Evolutionary conservation across 2,329 filamentous ascomycete species (phyloP).

Genomic region (Orbilia oligospora): DNA sequence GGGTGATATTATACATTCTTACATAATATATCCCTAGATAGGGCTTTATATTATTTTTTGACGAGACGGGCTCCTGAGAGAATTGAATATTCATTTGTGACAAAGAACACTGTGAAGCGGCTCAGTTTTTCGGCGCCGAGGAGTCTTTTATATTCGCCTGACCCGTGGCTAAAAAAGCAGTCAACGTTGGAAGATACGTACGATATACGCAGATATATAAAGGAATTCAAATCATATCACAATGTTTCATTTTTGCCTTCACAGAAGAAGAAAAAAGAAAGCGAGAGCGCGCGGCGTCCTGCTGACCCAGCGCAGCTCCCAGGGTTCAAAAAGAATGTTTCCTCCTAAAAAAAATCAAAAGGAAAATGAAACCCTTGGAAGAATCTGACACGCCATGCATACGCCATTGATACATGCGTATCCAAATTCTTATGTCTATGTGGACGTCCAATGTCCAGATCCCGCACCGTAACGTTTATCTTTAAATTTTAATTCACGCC

Average conservation of each 20-base stretch:
- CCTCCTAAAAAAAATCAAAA: background rate
- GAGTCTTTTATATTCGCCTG: background rate
- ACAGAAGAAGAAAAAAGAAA: background rate
- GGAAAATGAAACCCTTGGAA: slow-evolving; percentile 1
- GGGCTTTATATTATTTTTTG: background rate
- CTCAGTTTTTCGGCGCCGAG: background rate
- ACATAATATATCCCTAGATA: slow-evolving; percentile 7
- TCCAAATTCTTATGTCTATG: background rate
- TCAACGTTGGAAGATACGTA: background rate
- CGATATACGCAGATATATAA: background rate
- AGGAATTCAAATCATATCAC: background rate
- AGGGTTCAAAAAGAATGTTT: background rate
- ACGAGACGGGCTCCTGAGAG: background rate
- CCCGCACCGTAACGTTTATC: background rate
- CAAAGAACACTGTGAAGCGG: background rate
- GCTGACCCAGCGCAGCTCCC: background rate
- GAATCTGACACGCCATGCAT: slow-evolving; percentile 44
- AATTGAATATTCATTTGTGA: background rate
- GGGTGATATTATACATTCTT: slow-evolving; percentile 21
- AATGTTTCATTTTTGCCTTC: background rate
- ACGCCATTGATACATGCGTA: slow-evolving; percentile 27
- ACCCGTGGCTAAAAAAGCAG: background rate
- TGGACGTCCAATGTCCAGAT: background rate
- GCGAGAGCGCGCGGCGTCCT: background rate
- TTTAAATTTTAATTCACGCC: background rate